Evolutionary conservation across 805 yeast species (phyloP).

Genomic region (Candida koratica): DNA sequence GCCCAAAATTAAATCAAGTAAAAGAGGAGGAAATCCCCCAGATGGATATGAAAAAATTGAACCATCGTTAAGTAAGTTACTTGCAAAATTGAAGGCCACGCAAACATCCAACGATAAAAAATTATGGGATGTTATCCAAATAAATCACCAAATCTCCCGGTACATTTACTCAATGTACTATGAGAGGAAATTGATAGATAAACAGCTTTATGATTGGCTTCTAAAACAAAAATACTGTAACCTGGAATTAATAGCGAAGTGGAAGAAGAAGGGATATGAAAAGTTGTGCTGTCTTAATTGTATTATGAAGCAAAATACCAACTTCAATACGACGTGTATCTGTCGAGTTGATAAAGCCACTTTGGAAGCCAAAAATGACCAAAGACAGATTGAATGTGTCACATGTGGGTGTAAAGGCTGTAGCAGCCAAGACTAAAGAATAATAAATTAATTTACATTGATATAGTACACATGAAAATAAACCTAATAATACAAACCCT

Average conservation of each 20-base stretch:
- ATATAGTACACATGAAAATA: constrained; percentile 8
- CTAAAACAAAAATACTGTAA: constrained; percentile 65
- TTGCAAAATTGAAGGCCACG: constrained; percentile 51
- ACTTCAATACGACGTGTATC: constrained; percentile 68
- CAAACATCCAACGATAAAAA: constrained; percentile 46
- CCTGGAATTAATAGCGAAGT: constrained; percentile 67
- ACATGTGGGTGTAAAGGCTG: constrained; percentile 88
- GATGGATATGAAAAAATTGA: constrained; percentile 67
- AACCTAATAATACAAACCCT: constrained; percentile 8
- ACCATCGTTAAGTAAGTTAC: constrained; percentile 61
- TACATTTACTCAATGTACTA: constrained; percentile 74
- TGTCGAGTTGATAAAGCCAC: constrained; percentile 78
- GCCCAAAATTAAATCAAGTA: constrained; percentile 43
- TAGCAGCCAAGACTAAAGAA: constrained; percentile 59
- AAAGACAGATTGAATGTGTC: constrained; percentile 49
- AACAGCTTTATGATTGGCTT: constrained; percentile 70
- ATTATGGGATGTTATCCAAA: constrained; percentile 64
- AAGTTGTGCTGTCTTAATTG: constrained; percentile 79
- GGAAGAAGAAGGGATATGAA: constrained; percentile 85
- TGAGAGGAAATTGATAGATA: constrained; percentile 61
- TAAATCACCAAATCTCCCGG: constrained; percentile 72
- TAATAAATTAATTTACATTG: constrained; percentile 3
- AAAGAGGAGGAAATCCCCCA: constrained; percentile 56
- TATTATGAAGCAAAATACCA: constrained; percentile 58
- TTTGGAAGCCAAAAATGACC: constrained; percentile 31